Evolutionary conservation across 305 asterid species (phyloP).

Genomic region (Rubia balearica): DNA sequence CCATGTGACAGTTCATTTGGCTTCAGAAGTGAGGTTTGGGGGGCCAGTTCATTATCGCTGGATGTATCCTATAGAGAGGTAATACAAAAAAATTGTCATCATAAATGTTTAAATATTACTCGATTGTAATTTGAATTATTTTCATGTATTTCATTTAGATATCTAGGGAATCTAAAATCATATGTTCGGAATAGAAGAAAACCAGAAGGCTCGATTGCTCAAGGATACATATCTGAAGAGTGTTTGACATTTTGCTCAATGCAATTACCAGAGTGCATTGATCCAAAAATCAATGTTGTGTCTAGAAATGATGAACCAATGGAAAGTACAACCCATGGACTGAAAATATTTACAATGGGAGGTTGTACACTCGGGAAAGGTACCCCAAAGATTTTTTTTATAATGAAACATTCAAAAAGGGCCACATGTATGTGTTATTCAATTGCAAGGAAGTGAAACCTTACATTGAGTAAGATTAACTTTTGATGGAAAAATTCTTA

Average conservation of each 20-base stretch:
- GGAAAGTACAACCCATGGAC: neutral
- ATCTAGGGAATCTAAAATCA: neutral
- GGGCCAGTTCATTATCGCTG: slow-evolving; percentile 2
- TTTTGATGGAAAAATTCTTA: neutral
- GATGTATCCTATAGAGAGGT: slow-evolving; percentile 25
- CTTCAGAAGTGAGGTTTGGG: neutral
- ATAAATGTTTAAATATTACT: neutral
- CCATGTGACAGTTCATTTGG: neutral
- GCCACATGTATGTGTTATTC: neutral
- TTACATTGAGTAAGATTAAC: neutral
- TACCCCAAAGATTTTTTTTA: neutral
- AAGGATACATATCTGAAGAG: neutral
- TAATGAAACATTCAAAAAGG: neutral
- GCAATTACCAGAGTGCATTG: neutral
- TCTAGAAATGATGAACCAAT: neutral
- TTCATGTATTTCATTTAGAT: neutral
- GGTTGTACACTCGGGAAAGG: neutral
- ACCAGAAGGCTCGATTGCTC: neutral
- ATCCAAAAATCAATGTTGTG: neutral
- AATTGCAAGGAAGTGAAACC: neutral
- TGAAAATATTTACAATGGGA: neutral
- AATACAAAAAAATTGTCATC: neutral
- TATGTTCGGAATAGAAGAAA: neutral
- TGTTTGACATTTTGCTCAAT: neutral
- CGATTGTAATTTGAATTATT: neutral